Base-by-base conservation (phyloP, 768 basidiomycete species). In the Russula lepida region DNA sequence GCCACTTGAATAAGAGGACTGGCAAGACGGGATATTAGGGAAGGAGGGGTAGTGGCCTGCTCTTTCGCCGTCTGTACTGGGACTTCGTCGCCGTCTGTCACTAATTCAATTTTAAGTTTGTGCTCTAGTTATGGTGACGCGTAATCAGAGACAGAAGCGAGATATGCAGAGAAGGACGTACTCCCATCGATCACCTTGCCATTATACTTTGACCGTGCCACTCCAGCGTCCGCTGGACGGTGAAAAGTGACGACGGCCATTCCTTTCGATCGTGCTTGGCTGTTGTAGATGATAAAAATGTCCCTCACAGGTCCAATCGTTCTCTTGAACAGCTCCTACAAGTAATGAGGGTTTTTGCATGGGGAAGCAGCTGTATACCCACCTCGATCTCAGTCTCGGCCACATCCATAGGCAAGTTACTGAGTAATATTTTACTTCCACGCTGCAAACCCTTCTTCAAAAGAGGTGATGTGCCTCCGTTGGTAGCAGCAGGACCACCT, bases 241-340 rank as follows among this genome's bases (percentile, higher is more conserved):
- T 83, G 79, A 67, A 91, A 91, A 0, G 75, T 68, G 3, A 90
- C 85, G 15, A 91, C 71, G 2, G 89, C 88, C 88, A 90, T 89
- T 21, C 89, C 89, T 68, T 88, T 89, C 48, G 88, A 86, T 56
- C 77, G 78, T 0, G 83, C 88, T 67, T 88, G 84, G 3, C 81
- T 83, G 70, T 90, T 91, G 74, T 87, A 86, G 19, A 89, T 79
- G 67, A 90, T 67, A 63, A 90, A 86, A 28, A 75, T 77, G 43
- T 89, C 87, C 69, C 78, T 84, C 61, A 89, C 70, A 0, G 88
- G 86, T 4, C 89, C 89, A 25, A 91, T 78, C 0, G 89, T 91
- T 71, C 85, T 89, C 64, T 75, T 79, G 71, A 91, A 89, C 54
- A 91, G 75, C 43, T 87, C 84, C 89, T 91, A 67, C 44, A 23